Conservation (phyloP, 139 green algal species). For the Raphidocelis subcapitata region DNA sequence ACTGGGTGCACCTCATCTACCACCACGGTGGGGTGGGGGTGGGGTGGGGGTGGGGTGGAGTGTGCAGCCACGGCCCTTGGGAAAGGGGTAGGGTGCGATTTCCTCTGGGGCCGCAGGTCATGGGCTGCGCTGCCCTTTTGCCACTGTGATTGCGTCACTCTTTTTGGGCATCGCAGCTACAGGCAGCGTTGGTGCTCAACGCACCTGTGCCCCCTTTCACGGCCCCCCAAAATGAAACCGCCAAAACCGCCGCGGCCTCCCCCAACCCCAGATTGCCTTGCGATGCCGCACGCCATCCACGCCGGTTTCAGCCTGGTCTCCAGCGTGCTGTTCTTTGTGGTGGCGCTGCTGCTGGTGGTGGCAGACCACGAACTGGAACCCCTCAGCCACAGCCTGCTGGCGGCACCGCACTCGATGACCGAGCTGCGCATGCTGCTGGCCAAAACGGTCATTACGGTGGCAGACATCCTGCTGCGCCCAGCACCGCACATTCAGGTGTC, state of each 20-base stretch:
- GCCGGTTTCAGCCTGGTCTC: conserved; percentile 24
- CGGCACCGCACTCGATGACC: conserved; percentile 34
- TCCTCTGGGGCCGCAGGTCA: no score
- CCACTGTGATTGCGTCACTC: no score
- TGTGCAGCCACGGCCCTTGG: not conserved
- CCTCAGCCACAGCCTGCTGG: conserved; percentile 37
- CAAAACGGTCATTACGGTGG: conserved; percentile 43
- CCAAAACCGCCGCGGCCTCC: not conserved
- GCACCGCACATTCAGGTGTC: conserved; percentile 31
- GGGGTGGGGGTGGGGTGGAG: not conserved
- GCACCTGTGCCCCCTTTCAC: no score
- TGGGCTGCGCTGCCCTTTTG: no score
- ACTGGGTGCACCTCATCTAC: conserved; percentile 37
- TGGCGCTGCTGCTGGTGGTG: conserved; percentile 43
- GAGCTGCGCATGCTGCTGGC: conserved; percentile 39
- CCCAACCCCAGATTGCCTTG: conserved; percentile 33
- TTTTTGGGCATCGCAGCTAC: no score
- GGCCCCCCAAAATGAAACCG: no score
- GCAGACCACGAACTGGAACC: conserved; percentile 48
- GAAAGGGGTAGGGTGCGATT: not conserved
- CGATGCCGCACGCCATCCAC: conserved; percentile 38
- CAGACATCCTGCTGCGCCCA: conserved; percentile 36
- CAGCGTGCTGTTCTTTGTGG: conserved; percentile 30
- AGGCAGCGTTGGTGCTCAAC: no score
- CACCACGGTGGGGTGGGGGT: conserved; percentile 12